Evolutionary conservation across 2,329 filamentous ascomycete species (phyloP), one percentile per base, ranked within the genome.

Genomic region (Apiospora sp.): DNA sequence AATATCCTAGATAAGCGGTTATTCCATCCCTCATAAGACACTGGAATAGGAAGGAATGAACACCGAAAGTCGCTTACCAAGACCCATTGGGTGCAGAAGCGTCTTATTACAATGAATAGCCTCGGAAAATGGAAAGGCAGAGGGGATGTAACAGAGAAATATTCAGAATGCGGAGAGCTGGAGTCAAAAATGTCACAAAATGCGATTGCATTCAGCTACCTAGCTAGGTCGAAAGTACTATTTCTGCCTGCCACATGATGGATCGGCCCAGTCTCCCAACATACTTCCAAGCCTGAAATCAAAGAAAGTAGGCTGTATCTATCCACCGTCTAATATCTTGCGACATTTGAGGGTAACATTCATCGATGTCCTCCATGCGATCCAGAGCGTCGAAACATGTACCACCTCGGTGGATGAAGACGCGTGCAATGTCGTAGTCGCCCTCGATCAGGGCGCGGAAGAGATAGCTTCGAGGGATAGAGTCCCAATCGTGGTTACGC

Each of bases 271-370:
- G 6, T 49, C 46, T n/a, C 46, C 46, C 22, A n/a, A 3, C 19
- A 49, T 1, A n/a, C 22, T n/a, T 1, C 0, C 46, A 10, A n/a
- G 7, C n/a, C 46, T 10, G 19, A n/a, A 12, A 0, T 49, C 10
- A 49, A 7, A 49, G 22, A 49, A 49, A 49, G 46, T 49, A 49
- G 46, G 7, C 22, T 49, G 6, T 3, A 49, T 49, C 46, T 1
- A 49, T n/a, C 46, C 22, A n/a, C 19, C n/a, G 2, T 49, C 46
- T 22, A 10, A 49, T n/a, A n/a, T 49, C 46, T 10, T n/a, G 1
- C 46, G 46, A 22, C 46, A 49, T n/a, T 49, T 12, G 19, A 22
- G 10, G 3, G 7, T n/a, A 12, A 49, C 7, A 22, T 12, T 3
- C 0, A 49, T 49, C 6, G 19, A 49, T n/a, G 22, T n/a, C 6